Evolutionary conservation across 2,329 filamentous ascomycete species (phyloP).

Genomic region (Metarhizium brunneum): DNA sequence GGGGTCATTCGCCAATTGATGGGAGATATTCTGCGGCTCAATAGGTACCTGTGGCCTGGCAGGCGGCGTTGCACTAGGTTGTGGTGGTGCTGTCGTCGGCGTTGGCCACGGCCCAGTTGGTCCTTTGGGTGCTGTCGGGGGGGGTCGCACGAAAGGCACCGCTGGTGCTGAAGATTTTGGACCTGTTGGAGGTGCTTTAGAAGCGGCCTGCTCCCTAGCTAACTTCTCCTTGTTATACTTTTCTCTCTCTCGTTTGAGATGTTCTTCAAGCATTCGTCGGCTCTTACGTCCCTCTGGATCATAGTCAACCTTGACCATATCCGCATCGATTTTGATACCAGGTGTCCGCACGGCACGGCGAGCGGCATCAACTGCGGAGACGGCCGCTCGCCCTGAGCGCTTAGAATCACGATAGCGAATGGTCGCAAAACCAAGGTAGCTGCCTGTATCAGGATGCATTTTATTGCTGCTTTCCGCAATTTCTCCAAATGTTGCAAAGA

Average conservation of each 20-base stretch:
- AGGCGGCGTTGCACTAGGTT: conserved; percentile 17
- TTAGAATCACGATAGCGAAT: conserved; percentile 77
- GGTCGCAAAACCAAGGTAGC: conserved; percentile 86
- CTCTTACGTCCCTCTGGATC: conserved; percentile 85
- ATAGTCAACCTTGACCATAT: conserved; percentile 71
- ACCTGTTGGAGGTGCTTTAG: conserved; percentile 27
- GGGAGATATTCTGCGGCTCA: conserved; percentile 57
- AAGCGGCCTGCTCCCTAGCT: conserved; percentile 18
- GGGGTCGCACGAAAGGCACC: conserved; percentile 38
- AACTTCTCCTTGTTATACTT: conserved; percentile 37
- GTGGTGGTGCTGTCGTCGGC: conserved; percentile 10
- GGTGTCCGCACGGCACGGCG: conserved; percentile 69
- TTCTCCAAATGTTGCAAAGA: conserved; percentile 75
- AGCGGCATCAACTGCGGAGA: conserved; percentile 71
- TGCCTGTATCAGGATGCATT: conserved; percentile 88
- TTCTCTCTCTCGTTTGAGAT: conserved; percentile 59
- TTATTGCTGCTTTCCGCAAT: conserved; percentile 89
- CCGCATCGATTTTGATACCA: conserved; percentile 69
- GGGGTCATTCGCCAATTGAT: conserved; percentile 66
- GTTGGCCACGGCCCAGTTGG: conserved; percentile 47
- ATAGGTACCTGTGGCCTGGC: conserved; percentile 37
- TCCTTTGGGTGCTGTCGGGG: conserved; percentile 79
- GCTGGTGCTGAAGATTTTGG: conserved; percentile 21
- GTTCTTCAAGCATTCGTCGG: conserved; percentile 64
- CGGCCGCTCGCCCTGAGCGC: conserved; percentile 27